Base-by-base conservation (phyloP, 352 stramenopile species). In the Pythium biforme region DNA sequence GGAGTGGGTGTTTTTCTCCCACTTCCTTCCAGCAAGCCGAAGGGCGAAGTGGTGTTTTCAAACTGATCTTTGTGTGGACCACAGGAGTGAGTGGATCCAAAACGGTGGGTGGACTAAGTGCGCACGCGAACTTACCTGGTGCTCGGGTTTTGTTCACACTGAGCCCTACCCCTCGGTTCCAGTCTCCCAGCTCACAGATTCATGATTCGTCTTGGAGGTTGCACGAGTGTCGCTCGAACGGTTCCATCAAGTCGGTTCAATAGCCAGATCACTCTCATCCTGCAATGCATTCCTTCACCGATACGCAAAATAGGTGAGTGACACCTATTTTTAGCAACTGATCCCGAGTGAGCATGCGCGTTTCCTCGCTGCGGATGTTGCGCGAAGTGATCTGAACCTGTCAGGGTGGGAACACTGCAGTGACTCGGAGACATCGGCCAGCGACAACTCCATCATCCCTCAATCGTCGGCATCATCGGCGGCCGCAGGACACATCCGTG, bases 31-130 rank as follows among this genome's bases (percentile, higher is more conserved):
- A n/a, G n/a, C n/a, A n/a, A n/a, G n/a, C n/a, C n/a, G n/a, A n/a
- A n/a, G n/a, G n/a, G n/a, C n/a, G n/a, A n/a, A n/a, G 31, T 37
- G 31, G 31, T 11, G 31, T 37, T 55, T 55, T 56, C 41, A 62
- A 66, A 73, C n/a, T 56, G 51, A 73, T 73, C 61, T 72, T 73
- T 49, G 31, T 65, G 66, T 69, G 55, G 57, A 40, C 52, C 66
- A 70, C 61, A 50, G n/a, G 1, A 33, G 45, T 20, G 22, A 45
- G 19, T 55, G 29, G 14, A 54, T 26, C 23, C 31, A 31, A 34
- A 10, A 10, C 3, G 8, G 19, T 3, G n/a, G 15, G 26, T 3
- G 22, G 31, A 17, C 2, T 53, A 59, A 50, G 58, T 59, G 19
- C 62, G 52, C 20, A 31, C 10, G n/a, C 19, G 23, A 11, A 27